Evolutionary conservation across 148 eudicot genomes (phyloP).

Genomic region (Heliosperma pusillum): DNA sequence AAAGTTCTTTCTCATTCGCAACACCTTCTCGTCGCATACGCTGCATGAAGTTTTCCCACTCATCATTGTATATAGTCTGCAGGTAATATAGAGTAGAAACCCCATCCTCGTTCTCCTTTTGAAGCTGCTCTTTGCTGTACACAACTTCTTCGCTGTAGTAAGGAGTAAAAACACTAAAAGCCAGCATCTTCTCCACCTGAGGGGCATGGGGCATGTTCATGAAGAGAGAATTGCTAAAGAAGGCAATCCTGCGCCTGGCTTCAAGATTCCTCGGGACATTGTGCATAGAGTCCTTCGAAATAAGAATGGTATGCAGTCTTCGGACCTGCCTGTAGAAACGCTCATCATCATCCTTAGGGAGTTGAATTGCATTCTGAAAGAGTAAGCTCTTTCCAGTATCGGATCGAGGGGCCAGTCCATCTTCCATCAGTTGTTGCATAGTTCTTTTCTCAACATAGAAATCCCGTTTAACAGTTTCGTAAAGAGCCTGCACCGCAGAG

Average conservation of each 20-base stretch:
- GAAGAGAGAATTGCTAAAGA: constrained; percentile 91
- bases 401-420: constrained; percentile 69
- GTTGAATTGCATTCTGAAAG: constrained; percentile 71
- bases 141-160: constrained; percentile 88
- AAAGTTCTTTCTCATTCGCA: constrained; percentile 46
- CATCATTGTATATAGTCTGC: constrained; percentile 86
- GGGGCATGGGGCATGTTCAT: constrained; percentile 99
- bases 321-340: constrained; percentile 70
- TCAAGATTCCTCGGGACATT: constrained; percentile 79
- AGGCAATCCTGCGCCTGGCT: constrained; percentile 88
- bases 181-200: constrained; percentile 92
- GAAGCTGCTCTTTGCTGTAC: constrained; percentile 75
- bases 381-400: constrained; percentile 46
- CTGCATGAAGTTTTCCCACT: constrained; percentile 80
- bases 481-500: constrained; percentile 76
- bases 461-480: constrained; percentile 67
- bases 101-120: constrained; percentile 92
- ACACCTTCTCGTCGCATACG: constrained; percentile 78
- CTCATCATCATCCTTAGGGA: constrained; percentile 56
- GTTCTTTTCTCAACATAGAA: constrained; percentile 54
- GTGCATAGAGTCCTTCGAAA: constrained; percentile 82
- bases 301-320: constrained; percentile 74
- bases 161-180: constrained; percentile 92
- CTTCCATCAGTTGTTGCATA: constrained; percentile 57
- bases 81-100: constrained; percentile 78